phyloP scores from a whole-genome alignment of 2,329 filamentous ascomycete species.

The Ophiocordyceps camponoti-saundersi region DNA sequence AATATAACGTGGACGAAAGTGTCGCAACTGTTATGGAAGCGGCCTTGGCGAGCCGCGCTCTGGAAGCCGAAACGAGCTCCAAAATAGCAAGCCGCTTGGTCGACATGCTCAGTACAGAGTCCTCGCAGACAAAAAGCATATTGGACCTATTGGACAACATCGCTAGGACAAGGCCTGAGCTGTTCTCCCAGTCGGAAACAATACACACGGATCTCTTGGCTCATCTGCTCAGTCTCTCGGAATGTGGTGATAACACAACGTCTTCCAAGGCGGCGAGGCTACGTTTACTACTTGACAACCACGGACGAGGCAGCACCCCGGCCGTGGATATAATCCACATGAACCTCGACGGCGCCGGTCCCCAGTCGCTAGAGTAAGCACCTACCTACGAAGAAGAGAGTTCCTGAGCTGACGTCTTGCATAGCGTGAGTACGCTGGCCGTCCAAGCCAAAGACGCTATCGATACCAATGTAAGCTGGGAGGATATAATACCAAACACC shows the following conservation, averaged over 20 bases:
- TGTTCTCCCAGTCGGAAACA: slow-evolving; percentile 26
- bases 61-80: slow-evolving; percentile 18
- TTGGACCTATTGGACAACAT: slow-evolving; percentile 31
- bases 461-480: slow-evolving; percentile 10
- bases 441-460: slow-evolving; percentile 22
- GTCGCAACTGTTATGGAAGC: slow-evolving; percentile 30
- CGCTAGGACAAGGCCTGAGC: slow-evolving; percentile 23
- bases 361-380: slow-evolving; percentile 33
- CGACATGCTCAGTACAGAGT: slow-evolving; percentile 13
- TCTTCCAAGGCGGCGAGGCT: slow-evolving; percentile 25
- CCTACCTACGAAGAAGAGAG: not conserved
- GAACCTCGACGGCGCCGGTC: slow-evolving; percentile 31
- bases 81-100: slow-evolving; percentile 18
- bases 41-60: slow-evolving; percentile 22
- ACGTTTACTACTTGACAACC: slow-evolving; percentile 26
- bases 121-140: slow-evolving; percentile 11
- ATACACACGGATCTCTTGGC: slow-evolving; percentile 33
- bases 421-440: slow-evolving; percentile 34
- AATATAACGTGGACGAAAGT: slow-evolving; percentile 4
- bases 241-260: slow-evolving; percentile 22
- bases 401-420: not conserved
- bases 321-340: slow-evolving; percentile 34
- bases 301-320: slow-evolving; percentile 23
- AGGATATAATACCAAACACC: slow-evolving; percentile 44
- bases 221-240: slow-evolving; percentile 34